Percentiles rank a stretch among this genome's conserved stretches.
Conservation (phyloP, 2,329 filamentous ascomycete genomes). For the Fusarium foetens region DNA sequence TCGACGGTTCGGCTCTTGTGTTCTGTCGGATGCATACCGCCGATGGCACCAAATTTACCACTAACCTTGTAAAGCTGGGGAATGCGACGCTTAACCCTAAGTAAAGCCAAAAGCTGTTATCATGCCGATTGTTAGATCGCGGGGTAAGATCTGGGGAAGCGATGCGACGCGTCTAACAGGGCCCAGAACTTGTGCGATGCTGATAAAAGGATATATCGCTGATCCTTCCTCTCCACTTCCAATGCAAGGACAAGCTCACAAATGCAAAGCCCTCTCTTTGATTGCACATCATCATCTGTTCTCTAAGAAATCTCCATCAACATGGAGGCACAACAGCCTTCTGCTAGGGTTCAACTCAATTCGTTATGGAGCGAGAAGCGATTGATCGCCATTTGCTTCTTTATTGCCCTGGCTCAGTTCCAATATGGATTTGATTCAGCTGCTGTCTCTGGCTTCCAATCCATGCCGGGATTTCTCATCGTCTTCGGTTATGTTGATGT, state of each 20-base stretch:
- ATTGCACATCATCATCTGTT: too few species aligned
- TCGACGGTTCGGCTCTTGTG: background rate
- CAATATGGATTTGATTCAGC: background rate
- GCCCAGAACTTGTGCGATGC: background rate
- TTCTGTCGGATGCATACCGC: background rate
- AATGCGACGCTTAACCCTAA: background rate
- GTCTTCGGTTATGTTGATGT: background rate
- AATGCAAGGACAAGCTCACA: background rate
- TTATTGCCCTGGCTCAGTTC: background rate
- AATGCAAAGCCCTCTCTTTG: background rate
- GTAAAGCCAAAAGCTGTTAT: background rate
- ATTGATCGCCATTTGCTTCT: background rate
- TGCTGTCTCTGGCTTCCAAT: background rate
- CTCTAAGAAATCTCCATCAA: background rate
- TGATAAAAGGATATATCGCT: background rate
- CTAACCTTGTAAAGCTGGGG: background rate
- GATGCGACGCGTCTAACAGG: too few species aligned
- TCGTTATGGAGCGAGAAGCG: background rate
- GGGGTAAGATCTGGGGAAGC: constrained; percentile 1
- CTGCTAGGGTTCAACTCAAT: background rate
- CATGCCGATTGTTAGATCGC: background rate
- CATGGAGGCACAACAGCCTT: background rate
- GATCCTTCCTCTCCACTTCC: background rate
- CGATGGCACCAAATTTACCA: background rate
- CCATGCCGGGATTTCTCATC: background rate